phyloP scores from a whole-genome alignment of 345 rosid genomes.

The Melaleuca quinquenervia region DNA sequence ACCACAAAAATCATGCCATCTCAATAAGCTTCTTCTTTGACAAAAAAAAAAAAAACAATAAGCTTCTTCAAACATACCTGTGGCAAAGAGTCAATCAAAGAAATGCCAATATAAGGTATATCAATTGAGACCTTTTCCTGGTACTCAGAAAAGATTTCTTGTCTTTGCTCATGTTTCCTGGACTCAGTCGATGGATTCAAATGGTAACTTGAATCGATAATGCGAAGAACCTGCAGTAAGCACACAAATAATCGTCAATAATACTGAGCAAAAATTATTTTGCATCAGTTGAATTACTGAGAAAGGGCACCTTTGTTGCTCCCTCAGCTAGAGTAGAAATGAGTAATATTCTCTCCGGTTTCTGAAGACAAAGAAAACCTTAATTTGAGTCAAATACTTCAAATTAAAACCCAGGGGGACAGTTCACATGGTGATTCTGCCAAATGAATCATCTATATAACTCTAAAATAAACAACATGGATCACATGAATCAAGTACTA shows the following conservation, averaged over 20 bases:
- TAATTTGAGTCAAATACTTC: background rate
- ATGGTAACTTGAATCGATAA: slow-evolving; percentile 79
- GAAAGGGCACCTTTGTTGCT: slow-evolving; percentile 63
- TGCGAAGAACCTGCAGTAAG: slow-evolving; percentile 55
- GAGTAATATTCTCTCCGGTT: slow-evolving; percentile 68
- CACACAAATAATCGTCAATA: slow-evolving; percentile 3
- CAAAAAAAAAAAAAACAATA: too few species aligned
- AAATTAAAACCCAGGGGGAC: background rate
- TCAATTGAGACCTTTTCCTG: slow-evolving; percentile 54
- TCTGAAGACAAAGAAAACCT: slow-evolving; percentile 36
- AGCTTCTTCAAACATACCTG: slow-evolving; percentile 35
- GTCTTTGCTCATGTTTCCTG: slow-evolving; percentile 39
- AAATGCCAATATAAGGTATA: slow-evolving; percentile 62
- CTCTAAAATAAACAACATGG: background rate
- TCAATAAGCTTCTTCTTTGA: background rate
- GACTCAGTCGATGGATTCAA: slow-evolving; percentile 21
- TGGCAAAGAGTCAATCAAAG: slow-evolving; percentile 66
- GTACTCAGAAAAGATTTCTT: slow-evolving; percentile 32
- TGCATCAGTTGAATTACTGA: background rate
- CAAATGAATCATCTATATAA: background rate
- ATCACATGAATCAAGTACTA: background rate
- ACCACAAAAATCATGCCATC: background rate
- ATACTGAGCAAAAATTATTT: background rate
- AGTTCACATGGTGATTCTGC: background rate
- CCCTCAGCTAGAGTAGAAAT: slow-evolving; percentile 68